Base-by-base conservation (phyloP, 768 basidiomycete species). In the Amanita jacksonii region DNA sequence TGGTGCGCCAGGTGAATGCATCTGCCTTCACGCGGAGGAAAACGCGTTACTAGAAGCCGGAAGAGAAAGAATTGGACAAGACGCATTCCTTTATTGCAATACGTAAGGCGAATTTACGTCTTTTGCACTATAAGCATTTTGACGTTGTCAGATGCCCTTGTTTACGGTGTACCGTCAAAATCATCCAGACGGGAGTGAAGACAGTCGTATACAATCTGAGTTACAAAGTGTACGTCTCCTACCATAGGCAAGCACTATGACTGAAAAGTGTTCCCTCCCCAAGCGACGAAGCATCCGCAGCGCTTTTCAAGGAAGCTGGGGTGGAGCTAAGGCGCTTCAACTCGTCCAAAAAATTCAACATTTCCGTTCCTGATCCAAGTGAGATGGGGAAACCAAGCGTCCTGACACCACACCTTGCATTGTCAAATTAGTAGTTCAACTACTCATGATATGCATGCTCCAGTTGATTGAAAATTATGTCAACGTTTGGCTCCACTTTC, bases 1-100 rank as follows among this genome's bases (percentile, higher is more conserved):
- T 20, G 69, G 74, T 30, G 66, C 64, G 38, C 63, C 77, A 12
- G 71, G 78, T 39, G 89, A 89, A 57, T 99, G 96, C 55, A 68
- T 98, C 2, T 99, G 96, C 56, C 66, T 99, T 8, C 96, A 99
- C 59, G 96, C 96, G 0, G 96, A 99, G 63, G 96, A 99, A 65
- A 99, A 98, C 56, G 96, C 94, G 0, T 68, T 98, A 10, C 63
- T 98, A 2, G 94, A 98, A 65, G 91, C 91, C 1, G 94, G 96
- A 13, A 65, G 89, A 46, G 96, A 97, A 48, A 70, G 96, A 37
- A 75, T 94, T n/a, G 86, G 85, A 4, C 63, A 68, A 40, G 77
- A 81, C 39, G 77, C 87, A 2, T 85, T 88, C n/a, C 58, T 99
- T 10, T 99, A 98, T 59, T 99, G 96, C 73, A 99, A 99, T 57